Conservation (phyloP, 2,329 filamentous ascomycete genomes). For the Xylariaceae sp. region DNA sequence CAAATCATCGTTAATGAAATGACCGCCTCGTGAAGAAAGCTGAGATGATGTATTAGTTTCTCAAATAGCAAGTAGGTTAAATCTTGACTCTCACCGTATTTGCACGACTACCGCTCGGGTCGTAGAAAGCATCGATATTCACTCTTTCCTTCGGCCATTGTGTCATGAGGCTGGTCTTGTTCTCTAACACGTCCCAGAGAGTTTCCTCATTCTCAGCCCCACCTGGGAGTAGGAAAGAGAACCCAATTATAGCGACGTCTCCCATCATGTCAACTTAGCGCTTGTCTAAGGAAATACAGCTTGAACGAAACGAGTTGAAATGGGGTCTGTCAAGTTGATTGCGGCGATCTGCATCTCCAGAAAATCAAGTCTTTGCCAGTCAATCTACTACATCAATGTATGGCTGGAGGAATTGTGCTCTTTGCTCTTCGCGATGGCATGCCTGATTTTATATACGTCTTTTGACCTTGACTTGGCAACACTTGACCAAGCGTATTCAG, state of each 20-base stretch:
- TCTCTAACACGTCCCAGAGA: constrained; percentile 36
- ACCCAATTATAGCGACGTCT: constrained; percentile 34
- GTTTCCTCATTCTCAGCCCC: constrained; percentile 28
- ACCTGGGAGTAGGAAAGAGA: constrained; percentile 38
- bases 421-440: too few species aligned
- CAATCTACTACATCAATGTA: too few species aligned
- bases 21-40: constrained; percentile 22
- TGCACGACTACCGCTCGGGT: neutral
- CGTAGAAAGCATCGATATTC: constrained; percentile 27
- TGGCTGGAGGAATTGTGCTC: too few species aligned
- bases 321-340: too few species aligned
- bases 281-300: too few species aligned
- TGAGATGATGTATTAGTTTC: constrained; percentile 17
- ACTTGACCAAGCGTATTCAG: too few species aligned
- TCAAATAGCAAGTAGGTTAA: neutral
- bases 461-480: too few species aligned
- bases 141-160: constrained; percentile 33
- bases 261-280: constrained; percentile 1
- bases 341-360: too few species aligned
- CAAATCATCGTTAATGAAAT: constrained; percentile 36
- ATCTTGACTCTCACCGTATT: too few species aligned
- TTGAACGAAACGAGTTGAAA: too few species aligned
- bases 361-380: too few species aligned
- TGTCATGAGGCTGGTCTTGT: constrained; percentile 31
- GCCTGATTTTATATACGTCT: too few species aligned